Percentiles rank a stretch among this genome's conserved stretches.
phyloP scores from a whole-genome alignment of 2,329 filamentous ascomycete genomes.

The Phaeosphaeria sp. region DNA sequence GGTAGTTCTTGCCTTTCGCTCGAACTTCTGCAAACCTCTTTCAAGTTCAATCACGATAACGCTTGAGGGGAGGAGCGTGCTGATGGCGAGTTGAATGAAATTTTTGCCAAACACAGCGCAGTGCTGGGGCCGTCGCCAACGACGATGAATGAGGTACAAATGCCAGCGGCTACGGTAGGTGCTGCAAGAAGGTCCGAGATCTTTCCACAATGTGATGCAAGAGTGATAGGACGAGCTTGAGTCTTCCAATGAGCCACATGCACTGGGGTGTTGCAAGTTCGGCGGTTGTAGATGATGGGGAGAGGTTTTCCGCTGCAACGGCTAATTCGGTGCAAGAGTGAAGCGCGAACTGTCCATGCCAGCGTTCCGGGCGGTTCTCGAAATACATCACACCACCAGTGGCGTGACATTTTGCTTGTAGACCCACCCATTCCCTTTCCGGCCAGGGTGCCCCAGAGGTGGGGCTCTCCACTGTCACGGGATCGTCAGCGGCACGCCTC shows the following conservation, averaged over 20 bases:
- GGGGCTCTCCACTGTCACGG: not conserved
- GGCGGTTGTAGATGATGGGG: slow-evolving; percentile 19
- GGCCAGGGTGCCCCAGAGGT: slow-evolving; percentile 9
- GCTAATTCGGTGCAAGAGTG: slow-evolving; percentile 12
- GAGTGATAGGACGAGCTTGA: not conserved
- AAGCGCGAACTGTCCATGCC: slow-evolving; percentile 4
- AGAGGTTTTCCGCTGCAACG: slow-evolving; percentile 14
- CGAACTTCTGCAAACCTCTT: slow-evolving; percentile 1
- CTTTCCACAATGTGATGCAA: slow-evolving; percentile 9
- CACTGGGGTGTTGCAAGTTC: slow-evolving; percentile 13
- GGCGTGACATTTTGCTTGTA: slow-evolving; percentile 39
- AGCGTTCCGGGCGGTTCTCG: slow-evolving; percentile 8
- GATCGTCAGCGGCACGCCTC: not conserved
- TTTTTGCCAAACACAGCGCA: slow-evolving; percentile 4
- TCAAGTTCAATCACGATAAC: slow-evolving; percentile 1
- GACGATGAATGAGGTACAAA: slow-evolving; percentile 23
- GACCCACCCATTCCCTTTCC: slow-evolving; percentile 15
- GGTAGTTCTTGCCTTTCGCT: slow-evolving; percentile 14
- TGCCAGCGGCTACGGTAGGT: slow-evolving; percentile 19
- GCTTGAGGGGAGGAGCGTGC: slow-evolving; percentile 6
- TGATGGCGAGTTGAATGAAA: slow-evolving; percentile 9
- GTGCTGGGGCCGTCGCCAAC: slow-evolving; percentile 24
- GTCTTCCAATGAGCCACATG: slow-evolving; percentile 10
- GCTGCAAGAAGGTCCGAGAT: slow-evolving; percentile 15
- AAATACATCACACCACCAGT: slow-evolving; percentile 41